phyloP scores from a whole-genome alignment of 2,329 filamentous ascomycete species.

The Colletotrichum liaoningense region DNA sequence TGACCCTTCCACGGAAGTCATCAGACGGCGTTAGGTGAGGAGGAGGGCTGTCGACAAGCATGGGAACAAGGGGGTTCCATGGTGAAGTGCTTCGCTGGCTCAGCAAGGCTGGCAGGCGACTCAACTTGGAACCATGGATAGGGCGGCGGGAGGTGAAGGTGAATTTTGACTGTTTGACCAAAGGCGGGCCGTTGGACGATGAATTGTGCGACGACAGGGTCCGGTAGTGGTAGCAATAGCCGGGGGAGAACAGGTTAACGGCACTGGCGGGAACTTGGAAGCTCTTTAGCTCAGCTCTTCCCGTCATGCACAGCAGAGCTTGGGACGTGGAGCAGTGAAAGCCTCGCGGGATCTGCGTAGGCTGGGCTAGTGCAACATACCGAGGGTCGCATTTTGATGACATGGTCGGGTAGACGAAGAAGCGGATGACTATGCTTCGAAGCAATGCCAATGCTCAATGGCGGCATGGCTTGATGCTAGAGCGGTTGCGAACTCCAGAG shows the following conservation, averaged over 20 bases:
- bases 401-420: not conserved
- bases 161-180: not conserved
- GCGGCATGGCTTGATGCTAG: not conserved
- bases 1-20: not conserved
- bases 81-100: constrained; percentile 17
- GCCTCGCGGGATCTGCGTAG: constrained; percentile 2
- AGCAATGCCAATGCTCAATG: not conserved
- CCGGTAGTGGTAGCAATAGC: not conserved
- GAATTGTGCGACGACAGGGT: not conserved
- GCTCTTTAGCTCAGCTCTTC: constrained; percentile 11
- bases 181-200: constrained; percentile 19
- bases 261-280: not conserved
- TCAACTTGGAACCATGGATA: constrained; percentile 9
- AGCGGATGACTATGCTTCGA: not conserved
- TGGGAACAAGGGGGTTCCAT: constrained; percentile 24
- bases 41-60: constrained; percentile 13
- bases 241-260: not conserved
- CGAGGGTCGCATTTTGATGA: not conserved
- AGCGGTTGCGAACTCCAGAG: not conserved
- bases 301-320: constrained; percentile 19
- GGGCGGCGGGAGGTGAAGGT: not conserved
- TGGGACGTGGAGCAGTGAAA: not conserved
- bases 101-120: constrained; percentile 22
- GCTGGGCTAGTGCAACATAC: constrained; percentile 12
- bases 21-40: constrained; percentile 12